These are phyloP conservation scores for Russula vinacea DNA, from an alignment of 768 basidiomycete species.

Conservation along the genomic window DNA sequence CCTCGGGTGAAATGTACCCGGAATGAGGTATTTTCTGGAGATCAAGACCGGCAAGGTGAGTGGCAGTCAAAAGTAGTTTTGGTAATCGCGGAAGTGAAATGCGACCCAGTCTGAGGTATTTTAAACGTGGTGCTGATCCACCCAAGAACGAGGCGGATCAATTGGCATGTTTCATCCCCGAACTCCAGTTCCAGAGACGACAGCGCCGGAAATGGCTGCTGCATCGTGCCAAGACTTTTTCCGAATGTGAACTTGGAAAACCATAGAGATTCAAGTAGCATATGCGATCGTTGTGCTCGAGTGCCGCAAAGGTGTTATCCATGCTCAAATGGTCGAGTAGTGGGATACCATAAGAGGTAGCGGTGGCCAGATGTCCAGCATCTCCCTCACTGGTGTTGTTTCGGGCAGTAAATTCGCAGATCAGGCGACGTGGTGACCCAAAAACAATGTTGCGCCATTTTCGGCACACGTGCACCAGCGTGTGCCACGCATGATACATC, in stretches of 20 bases:
- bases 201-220: not conserved
- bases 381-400: too few relatives aligned
- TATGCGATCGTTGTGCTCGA: not conserved
- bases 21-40: not conserved
- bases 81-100: not conserved
- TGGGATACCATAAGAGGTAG: too few relatives aligned
- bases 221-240: not conserved
- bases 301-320: not conserved
- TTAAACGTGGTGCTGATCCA: not conserved
- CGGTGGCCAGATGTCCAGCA: too few relatives aligned
- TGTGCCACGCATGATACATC: too few relatives aligned
- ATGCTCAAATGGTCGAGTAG: too few relatives aligned
- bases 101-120: not conserved
- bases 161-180: not conserved
- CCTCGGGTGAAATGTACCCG: not conserved
- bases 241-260: not conserved
- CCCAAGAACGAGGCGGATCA: not conserved
- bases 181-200: fast-evolving
- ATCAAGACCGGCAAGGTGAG: not conserved
- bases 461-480: too few relatives aligned
- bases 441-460: too few relatives aligned
- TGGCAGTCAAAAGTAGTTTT: not conserved
- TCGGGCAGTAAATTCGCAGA: too few relatives aligned
- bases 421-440: too few relatives aligned
- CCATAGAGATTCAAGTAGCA: fast-evolving